Evolutionary conservation across 495 filamentous ascomycete genomes (phyloP), one percentile per base, ranked within the genome.

Genomic region (Oleoguttula mirabilis): DNA sequence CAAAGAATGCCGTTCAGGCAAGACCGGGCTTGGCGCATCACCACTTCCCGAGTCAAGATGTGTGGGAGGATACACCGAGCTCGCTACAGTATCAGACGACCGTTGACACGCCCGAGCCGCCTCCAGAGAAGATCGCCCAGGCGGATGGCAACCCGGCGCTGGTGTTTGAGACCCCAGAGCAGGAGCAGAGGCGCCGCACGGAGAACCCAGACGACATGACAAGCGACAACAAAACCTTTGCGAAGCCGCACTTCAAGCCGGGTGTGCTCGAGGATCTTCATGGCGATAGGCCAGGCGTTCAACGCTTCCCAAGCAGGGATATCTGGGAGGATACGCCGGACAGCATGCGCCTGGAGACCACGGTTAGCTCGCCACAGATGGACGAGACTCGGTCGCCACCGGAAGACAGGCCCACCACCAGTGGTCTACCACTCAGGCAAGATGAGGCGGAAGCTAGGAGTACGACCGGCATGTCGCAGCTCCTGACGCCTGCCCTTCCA

Each of bases 251-350:
- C 30, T 60, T 67, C 50, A 63, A 61, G 16, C 56, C 59, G 10
- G 61, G 66, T 42, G 56, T 66, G 15, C 47, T 57, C n/a, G 48
- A 60, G 16, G 65, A 66, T 8, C 51, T 61, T 43, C 38, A 58
- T 8, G 56, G 59, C n/a, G 22, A 45, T 3, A 68, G 74, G 6
- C 69, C 77, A 3, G 66, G 68, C 19, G 54, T 75, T 53, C 71
- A 75, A 41, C 73, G 87, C 5, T 99, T 99, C 58, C 90, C 90
- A 4, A 94, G 88, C 57, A 76, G 76, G 25, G 90, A 99, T 62
- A 81, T 96, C 32, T 99, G 90, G 90, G 90, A 99, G 65, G 90
- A 99, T 57, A 76, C 75, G 0, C 88, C 90, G 3, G 83, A 90
- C 49, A 86, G 80, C 52, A 72, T 84, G 33, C 70, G 80, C 41